Percentiles rank a stretch among this genome's conserved stretches.
Conservation (phyloP, 2,329 filamentous ascomycete species). For the Neofusicoccum parvum region DNA sequence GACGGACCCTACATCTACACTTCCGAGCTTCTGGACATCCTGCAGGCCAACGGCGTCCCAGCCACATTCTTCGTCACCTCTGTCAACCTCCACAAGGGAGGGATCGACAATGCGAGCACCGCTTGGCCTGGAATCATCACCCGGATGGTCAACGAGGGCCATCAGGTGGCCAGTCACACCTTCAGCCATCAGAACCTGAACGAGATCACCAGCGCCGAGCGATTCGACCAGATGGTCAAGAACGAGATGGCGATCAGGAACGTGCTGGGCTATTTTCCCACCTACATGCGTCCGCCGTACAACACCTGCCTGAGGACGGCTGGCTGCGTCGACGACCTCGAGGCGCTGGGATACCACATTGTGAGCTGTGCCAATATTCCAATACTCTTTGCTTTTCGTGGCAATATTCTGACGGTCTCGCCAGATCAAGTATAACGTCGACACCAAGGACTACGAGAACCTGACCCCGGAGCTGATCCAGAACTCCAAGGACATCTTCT, state of each 20-base stretch:
- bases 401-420: background rate
- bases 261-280: slow-evolving; percentile 50
- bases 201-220: slow-evolving; percentile 36
- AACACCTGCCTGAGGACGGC: slow-evolving; percentile 33
- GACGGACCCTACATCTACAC: slow-evolving; percentile 68
- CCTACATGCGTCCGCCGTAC: slow-evolving; percentile 57
- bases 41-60: slow-evolving; percentile 61
- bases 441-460: slow-evolving; percentile 31
- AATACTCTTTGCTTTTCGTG: background rate
- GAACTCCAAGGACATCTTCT: slow-evolving; percentile 14
- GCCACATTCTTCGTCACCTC: slow-evolving; percentile 70
- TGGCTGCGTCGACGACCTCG: slow-evolving; percentile 40
- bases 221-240: slow-evolving; percentile 51
- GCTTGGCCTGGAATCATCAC: slow-evolving; percentile 43
- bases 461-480: slow-evolving; percentile 16
- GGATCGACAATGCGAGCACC: slow-evolving; percentile 46
- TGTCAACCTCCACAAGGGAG: slow-evolving; percentile 58
- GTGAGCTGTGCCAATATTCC: slow-evolving; percentile 18
- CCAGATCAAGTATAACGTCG: slow-evolving; percentile 34
- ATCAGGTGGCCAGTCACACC: slow-evolving; percentile 58
- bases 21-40: slow-evolving; percentile 61
- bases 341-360: slow-evolving; percentile 52
- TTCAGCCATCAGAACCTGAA: slow-evolving; percentile 45
- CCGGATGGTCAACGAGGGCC: slow-evolving; percentile 53
- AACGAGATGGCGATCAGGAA: slow-evolving; percentile 54